These are phyloP conservation scores for Thermothelomyces thermophilus DNA, from an alignment of 2,329 filamentous ascomycete genomes.

Conservation along the genomic window DNA sequence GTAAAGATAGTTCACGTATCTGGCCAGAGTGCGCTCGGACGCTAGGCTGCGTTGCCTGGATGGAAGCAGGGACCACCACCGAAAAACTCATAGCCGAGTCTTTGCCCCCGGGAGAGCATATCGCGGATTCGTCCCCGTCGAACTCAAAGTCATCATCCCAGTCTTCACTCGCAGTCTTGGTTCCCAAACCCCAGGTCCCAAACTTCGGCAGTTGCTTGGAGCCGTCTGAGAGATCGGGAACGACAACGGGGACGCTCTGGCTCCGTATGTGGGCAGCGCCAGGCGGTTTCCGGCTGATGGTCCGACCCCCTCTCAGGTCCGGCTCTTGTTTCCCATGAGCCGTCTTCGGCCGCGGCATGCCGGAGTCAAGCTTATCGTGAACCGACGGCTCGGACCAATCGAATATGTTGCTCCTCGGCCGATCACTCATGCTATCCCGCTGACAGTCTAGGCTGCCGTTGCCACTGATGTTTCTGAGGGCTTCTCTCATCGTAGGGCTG, in stretches of 20 bases:
- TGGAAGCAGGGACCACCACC: constrained; percentile 72
- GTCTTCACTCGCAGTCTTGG: constrained; percentile 74
- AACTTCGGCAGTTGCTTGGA: constrained; percentile 58
- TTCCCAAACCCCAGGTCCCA: constrained; percentile 74
- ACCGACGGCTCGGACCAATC: constrained; percentile 67
- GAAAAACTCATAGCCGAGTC: constrained; percentile 34
- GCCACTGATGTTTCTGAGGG: constrained; percentile 47
- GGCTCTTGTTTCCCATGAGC: constrained; percentile 70
- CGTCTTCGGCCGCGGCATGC: constrained; percentile 62
- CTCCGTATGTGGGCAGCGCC: constrained; percentile 66
- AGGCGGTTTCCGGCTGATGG: constrained; percentile 60
- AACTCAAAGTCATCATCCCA: constrained; percentile 91
- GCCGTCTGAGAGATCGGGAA: constrained; percentile 55
- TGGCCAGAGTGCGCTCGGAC: constrained; percentile 80
- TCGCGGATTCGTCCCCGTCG: constrained; percentile 37
- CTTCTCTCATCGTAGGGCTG: constrained; percentile 47
- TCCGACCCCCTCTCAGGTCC: constrained; percentile 63
- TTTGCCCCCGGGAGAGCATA: constrained; percentile 32
- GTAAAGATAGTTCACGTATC: constrained; percentile 69
- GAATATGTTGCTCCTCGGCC: constrained; percentile 63
- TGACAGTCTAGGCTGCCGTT: constrained; percentile 37
- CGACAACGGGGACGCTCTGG: constrained; percentile 70
- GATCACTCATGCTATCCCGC: constrained; percentile 34
- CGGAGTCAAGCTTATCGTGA: constrained; percentile 54
- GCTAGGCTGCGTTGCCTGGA: constrained; percentile 74